phyloP scores from a whole-genome alignment of 78 protist genomes.

The Corallochytrium limacisporum region DNA sequence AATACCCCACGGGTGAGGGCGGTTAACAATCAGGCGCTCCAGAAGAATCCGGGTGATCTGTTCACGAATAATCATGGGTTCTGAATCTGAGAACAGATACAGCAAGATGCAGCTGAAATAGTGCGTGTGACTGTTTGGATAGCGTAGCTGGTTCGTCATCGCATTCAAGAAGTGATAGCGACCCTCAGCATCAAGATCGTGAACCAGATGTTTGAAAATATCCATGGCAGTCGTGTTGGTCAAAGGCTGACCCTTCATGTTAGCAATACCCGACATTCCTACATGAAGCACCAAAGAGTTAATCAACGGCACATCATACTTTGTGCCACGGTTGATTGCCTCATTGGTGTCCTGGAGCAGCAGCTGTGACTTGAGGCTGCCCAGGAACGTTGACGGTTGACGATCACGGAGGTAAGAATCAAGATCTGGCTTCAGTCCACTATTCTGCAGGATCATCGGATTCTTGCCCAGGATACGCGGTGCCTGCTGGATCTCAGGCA shows the following conservation, averaged over 20 bases:
- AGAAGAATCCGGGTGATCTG: constrained; percentile 85
- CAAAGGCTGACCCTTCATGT: constrained; percentile 32
- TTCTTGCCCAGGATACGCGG: constrained; percentile 55
- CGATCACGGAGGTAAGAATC: constrained; percentile 53
- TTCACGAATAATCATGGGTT: constrained; percentile 51
- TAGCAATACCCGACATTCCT: constrained; percentile 48
- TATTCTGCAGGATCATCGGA: constrained; percentile 27
- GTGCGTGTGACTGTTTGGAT: constrained; percentile 93
- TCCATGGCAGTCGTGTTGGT: constrained; percentile 61
- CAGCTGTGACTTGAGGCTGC: neutral
- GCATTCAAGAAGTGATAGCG: constrained; percentile 81
- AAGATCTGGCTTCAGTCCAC: constrained; percentile 24
- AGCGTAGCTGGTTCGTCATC: constrained; percentile 92
- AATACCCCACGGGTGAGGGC: constrained; percentile 99
- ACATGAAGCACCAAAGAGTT: constrained; percentile 79
- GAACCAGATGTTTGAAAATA: constrained; percentile 46
- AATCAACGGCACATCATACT: constrained; percentile 69
- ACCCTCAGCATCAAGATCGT: constrained; percentile 77
- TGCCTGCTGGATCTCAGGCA: constrained; percentile 77
- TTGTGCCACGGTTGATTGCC: constrained; percentile 15
- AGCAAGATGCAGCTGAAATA: constrained; percentile 87
- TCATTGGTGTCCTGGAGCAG: constrained; percentile 5
- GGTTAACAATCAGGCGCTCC: constrained; percentile 84
- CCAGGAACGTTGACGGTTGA: neutral
- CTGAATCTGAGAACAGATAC: constrained; percentile 56